Base-by-base conservation (phyloP, 768 basidiomycete species). In the Panaeolus cyanescens region DNA sequence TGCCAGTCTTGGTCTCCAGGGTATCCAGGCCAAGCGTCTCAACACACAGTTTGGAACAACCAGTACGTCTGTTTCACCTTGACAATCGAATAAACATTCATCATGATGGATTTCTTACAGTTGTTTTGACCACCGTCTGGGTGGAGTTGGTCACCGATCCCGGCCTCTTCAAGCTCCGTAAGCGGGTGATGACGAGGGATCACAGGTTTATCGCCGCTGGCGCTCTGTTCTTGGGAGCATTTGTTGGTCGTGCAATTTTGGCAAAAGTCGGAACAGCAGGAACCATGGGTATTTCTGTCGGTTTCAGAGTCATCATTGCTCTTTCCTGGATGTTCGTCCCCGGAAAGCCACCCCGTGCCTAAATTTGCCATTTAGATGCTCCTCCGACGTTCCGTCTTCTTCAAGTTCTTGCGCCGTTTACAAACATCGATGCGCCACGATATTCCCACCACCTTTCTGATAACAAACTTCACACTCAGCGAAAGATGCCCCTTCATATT, bases 101-200 rank as follows among this genome's bases (percentile, higher is more conserved):
- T 40, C 42, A 12, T 45, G n/a, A n/a, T 34, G 30, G 20, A 39
- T 31, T 37, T 53, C 36, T 28, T 54, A 20, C 71, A 87, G 91
- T 93, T 64, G 91, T 94, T 42, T 79, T 95, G 9, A 95, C 93
- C 15, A 92, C 91, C 17, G 84, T 93, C 59, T 95, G 92, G 92
- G 92, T 93, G 65, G 93, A 95, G 67, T 84, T 95, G 54, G 83
- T 91, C 82, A 87, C 88, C 55, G 92, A 93, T 71, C 93, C 93
- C 0, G 74, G 84, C 53, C 83, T 96, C 20, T 90, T 95, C 80
- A 68, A 79, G 25, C 59, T 84, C 50, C 80, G 80, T 37, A 76
- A 82, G 55, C 75, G 74, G 55, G 81, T 90, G 62, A 71, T 70
- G 8, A 79, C 87, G 1, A 86, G 92, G 53, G 92, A 95, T 71